phyloP scores from a whole-genome alignment of 805 yeast genomes.

The Cephaloascus fragrans region DNA sequence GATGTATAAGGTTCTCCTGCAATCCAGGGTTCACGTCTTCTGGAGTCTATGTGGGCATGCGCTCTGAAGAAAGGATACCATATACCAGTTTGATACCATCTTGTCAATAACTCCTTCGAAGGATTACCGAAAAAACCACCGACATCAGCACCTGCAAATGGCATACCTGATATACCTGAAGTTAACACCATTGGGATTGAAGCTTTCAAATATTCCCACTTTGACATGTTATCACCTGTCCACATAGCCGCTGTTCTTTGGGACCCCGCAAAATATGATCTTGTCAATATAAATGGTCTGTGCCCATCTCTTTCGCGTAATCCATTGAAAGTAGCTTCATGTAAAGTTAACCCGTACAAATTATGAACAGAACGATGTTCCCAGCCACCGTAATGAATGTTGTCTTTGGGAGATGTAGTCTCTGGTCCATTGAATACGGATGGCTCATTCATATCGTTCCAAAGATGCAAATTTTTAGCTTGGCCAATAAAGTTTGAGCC shows the following conservation, averaged over 20 bases:
- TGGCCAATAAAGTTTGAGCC: slow-evolving; percentile 36
- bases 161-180: slow-evolving; percentile 74
- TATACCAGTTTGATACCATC: slow-evolving; percentile 96
- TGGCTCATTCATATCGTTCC: slow-evolving; percentile 99
- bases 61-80: slow-evolving; percentile 97
- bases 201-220: slow-evolving; percentile 75
- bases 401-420: slow-evolving; percentile 78
- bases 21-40: slow-evolving; percentile 89
- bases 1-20: slow-evolving; percentile 65
- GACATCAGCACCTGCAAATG: slow-evolving; percentile 93
- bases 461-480: slow-evolving; percentile 63
- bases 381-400: slow-evolving; percentile 66
- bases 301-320: slow-evolving; percentile 38
- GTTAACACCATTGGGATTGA: slow-evolving; percentile 87
- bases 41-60: slow-evolving; percentile 92
- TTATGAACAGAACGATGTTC: slow-evolving; percentile 93
- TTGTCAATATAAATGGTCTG: slow-evolving; percentile 82
- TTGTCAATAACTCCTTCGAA: slow-evolving; percentile 59
- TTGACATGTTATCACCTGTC: slow-evolving; percentile 96
- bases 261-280: slow-evolving; percentile 86
- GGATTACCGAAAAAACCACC: slow-evolving; percentile 97
- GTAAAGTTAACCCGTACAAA: slow-evolving; percentile 68
- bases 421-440: slow-evolving; percentile 94
- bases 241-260: slow-evolving; percentile 90
- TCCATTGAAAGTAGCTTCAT: slow-evolving; percentile 70